phyloP scores from a whole-genome alignment of 352 stramenopile genomes.

The Globisporangium radiosum region DNA sequence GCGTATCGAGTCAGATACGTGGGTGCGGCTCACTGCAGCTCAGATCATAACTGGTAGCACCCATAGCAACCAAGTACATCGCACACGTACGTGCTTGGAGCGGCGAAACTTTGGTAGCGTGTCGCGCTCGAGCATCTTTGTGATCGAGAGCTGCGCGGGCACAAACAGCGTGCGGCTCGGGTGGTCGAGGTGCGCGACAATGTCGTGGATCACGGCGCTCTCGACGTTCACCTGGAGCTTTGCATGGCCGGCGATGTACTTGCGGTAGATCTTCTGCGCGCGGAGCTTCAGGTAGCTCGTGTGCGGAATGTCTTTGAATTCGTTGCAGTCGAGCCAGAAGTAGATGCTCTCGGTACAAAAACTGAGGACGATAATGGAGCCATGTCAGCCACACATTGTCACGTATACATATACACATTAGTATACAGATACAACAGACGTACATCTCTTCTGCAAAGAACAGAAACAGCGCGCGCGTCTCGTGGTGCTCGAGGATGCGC shows the following conservation, averaged over 20 bases:
- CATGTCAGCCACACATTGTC: neutral
- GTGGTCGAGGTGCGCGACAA: slow-evolving; percentile 46
- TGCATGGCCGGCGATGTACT: slow-evolving; percentile 58
- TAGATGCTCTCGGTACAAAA: slow-evolving; percentile 80
- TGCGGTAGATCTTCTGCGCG: slow-evolving; percentile 73
- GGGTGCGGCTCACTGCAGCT: neutral
- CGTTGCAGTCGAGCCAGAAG: slow-evolving; percentile 81
- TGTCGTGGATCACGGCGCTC: slow-evolving; percentile 44
- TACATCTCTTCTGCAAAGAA: slow-evolving; percentile 79
- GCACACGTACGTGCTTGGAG: slow-evolving; percentile 55
- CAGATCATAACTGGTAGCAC: neutral
- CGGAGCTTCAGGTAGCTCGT: slow-evolving; percentile 67
- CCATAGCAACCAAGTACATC: neutral
- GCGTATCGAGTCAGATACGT: neutral
- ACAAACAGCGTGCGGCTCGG: slow-evolving; percentile 55
- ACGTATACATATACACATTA: no score
- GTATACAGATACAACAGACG: slow-evolving; percentile 12
- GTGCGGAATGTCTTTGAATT: slow-evolving; percentile 75
- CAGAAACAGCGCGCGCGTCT: slow-evolving; percentile 59
- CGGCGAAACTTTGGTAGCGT: slow-evolving; percentile 66
- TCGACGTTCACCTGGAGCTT: slow-evolving; percentile 75
- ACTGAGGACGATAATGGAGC: slow-evolving; percentile 13
- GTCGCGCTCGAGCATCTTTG: slow-evolving; percentile 70
- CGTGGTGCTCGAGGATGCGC: slow-evolving; percentile 54
- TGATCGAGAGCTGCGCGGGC: slow-evolving; percentile 53